These are phyloP conservation scores for Saturnispora gosingensis DNA, from an alignment of 805 yeast genomes.

Conservation along the genomic window DNA sequence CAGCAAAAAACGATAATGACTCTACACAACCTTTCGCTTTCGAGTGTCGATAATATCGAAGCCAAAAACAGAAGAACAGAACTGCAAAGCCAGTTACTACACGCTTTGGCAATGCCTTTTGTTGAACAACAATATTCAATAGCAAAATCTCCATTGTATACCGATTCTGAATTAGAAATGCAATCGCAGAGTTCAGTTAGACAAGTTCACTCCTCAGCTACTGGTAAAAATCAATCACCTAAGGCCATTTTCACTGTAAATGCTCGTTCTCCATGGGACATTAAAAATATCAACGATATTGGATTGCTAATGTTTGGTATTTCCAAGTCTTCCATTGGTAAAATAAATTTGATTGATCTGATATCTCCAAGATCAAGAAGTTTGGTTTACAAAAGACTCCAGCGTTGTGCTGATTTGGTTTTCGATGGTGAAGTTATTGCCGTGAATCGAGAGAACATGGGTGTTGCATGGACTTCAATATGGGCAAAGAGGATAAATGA, in stretches of 20 bases:
- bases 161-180: slow-evolving; percentile 1
- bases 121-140: slow-evolving; percentile 29
- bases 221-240: slow-evolving; percentile 61
- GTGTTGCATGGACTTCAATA: slow-evolving; percentile 72
- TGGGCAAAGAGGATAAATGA: slow-evolving; percentile 80
- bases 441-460: slow-evolving; percentile 55
- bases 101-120: slow-evolving; percentile 64
- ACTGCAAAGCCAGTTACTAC: slow-evolving; percentile 39
- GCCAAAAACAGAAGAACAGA: slow-evolving; percentile 31
- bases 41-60: slow-evolving; percentile 30
- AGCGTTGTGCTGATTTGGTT: slow-evolving; percentile 37
- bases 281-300: slow-evolving; percentile 80
- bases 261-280: slow-evolving; percentile 63
- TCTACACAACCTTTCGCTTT: slow-evolving; percentile 48
- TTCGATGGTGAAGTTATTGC: slow-evolving; percentile 84
- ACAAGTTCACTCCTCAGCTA: slow-evolving; percentile 50
- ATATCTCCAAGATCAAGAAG: slow-evolving; percentile 68
- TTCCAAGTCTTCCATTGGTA: slow-evolving; percentile 50
- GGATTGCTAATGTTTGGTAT: slow-evolving; percentile 85
- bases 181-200: slow-evolving; percentile 8
- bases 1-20: slow-evolving; percentile 34
- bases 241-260: slow-evolving; percentile 83
- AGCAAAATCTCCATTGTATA: slow-evolving; percentile 10
- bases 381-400: slow-evolving; percentile 53
- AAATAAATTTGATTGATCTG: slow-evolving; percentile 62